These are phyloP conservation scores for Epichloe baconii DNA, from an alignment of 2,329 filamentous ascomycete genomes.

Conservation along the genomic window DNA sequence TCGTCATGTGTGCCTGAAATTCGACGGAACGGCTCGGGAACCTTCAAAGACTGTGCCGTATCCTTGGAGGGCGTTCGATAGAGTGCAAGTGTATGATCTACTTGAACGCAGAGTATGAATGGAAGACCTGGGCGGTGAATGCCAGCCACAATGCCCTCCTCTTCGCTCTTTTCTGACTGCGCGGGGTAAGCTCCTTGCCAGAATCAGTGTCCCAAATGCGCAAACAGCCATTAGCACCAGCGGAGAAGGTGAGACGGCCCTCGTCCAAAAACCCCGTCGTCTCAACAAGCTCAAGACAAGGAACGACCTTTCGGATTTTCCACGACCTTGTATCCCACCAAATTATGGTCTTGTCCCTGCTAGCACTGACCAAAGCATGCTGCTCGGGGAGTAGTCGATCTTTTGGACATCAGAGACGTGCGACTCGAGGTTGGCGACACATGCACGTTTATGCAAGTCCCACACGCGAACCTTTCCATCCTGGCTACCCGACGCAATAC, in stretches of 20 bases:
- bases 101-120: slow-evolving; percentile 70
- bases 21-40: slow-evolving; percentile 48
- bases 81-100: slow-evolving; percentile 75
- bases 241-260: slow-evolving; percentile 65
- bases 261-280: slow-evolving; percentile 64
- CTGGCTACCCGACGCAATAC: slow-evolving; percentile 82
- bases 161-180: slow-evolving; percentile 47
- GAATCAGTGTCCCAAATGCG: slow-evolving; percentile 71
- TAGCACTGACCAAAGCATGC: slow-evolving; percentile 67
- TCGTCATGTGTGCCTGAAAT: slow-evolving; percentile 97
- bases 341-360: slow-evolving; percentile 87
- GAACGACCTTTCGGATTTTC: slow-evolving; percentile 69
- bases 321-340: slow-evolving; percentile 82
- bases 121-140: slow-evolving; percentile 52
- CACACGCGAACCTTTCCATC: slow-evolving; percentile 87
- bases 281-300: slow-evolving; percentile 76
- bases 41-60: slow-evolving; percentile 20
- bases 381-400: slow-evolving; percentile 67
- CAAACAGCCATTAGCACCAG: slow-evolving; percentile 69
- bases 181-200: slow-evolving; percentile 69
- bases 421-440: slow-evolving; percentile 67
- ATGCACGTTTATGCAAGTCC: slow-evolving; percentile 75
- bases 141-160: slow-evolving; percentile 57
- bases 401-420: slow-evolving; percentile 92
- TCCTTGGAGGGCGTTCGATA: slow-evolving; percentile 40